Conservation (phyloP, 257 asterid genomes). For the Thymus mandschuricus region DNA sequence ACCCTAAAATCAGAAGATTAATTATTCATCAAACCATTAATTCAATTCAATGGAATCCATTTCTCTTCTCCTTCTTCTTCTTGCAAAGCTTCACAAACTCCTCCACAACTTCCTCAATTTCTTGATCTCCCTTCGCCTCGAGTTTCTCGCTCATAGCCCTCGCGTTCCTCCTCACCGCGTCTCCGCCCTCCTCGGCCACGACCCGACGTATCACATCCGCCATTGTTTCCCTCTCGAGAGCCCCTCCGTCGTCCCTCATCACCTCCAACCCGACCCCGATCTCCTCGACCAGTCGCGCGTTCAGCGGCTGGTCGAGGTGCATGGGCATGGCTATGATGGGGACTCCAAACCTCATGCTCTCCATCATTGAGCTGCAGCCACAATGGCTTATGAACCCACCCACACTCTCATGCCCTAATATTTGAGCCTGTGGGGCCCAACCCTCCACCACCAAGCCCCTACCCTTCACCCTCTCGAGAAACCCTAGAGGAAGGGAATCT, state of each 20-base stretch:
- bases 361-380: conserved; percentile 55
- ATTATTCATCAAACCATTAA: not conserved
- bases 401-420: conserved; percentile 34
- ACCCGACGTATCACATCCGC: conserved; percentile 35
- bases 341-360: conserved; percentile 50
- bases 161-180: conserved; percentile 27
- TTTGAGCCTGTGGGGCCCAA: conserved; percentile 55
- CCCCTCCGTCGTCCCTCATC: conserved; percentile 35
- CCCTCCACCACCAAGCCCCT: conserved; percentile 47
- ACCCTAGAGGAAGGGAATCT: conserved; percentile 44
- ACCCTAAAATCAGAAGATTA: not conserved
- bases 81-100: conserved; percentile 38
- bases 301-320: conserved; percentile 49
- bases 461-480: conserved; percentile 38
- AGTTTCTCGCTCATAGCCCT: conserved; percentile 38
- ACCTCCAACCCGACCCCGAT: conserved; percentile 42
- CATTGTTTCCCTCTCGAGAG: conserved; percentile 31
- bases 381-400: conserved; percentile 59
- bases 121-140: conserved; percentile 41
- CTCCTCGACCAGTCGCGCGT: conserved; percentile 38
- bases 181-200: conserved; percentile 36
- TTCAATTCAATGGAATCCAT: conserved; percentile 12
- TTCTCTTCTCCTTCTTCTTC: not conserved
- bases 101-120: conserved; percentile 43
- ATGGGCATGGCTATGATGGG: conserved; percentile 59